Conservation (phyloP, 352 stramenopile species). For the Phytophthora quininea region DNA sequence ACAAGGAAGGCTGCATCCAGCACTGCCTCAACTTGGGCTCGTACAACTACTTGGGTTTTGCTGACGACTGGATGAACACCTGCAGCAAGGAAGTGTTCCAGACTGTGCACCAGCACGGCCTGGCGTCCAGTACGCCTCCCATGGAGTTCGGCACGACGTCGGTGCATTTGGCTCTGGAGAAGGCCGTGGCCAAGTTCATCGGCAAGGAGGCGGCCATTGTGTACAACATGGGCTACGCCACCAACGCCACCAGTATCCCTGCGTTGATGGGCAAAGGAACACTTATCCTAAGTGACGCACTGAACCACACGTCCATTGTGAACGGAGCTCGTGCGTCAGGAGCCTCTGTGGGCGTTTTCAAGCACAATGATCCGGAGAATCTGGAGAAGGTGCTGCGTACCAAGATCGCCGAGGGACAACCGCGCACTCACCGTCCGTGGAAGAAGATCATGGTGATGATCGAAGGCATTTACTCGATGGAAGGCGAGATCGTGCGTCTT, state of each 20-base stretch:
- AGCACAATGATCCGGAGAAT: slow-evolving; percentile 95
- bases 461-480: slow-evolving; percentile 98
- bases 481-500: slow-evolving; percentile 97
- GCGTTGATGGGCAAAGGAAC: slow-evolving; percentile 93
- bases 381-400: slow-evolving; percentile 90
- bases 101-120: slow-evolving; percentile 86
- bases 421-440: slow-evolving; percentile 94
- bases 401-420: slow-evolving; percentile 85
- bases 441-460: slow-evolving; percentile 98
- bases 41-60: slow-evolving; percentile 99
- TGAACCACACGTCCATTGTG: slow-evolving; percentile 99
- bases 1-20: slow-evolving; percentile 70
- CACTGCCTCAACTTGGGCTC: slow-evolving; percentile 97
- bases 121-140: slow-evolving; percentile 70
- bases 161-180: slow-evolving; percentile 94
- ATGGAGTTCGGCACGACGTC: slow-evolving; percentile 89
- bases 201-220: slow-evolving; percentile 96
- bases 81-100: slow-evolving; percentile 93
- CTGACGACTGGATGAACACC: slow-evolving; percentile 98
- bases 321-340: slow-evolving; percentile 94
- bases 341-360: slow-evolving; percentile 94
- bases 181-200: slow-evolving; percentile 93
- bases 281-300: slow-evolving; percentile 96
- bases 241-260: slow-evolving; percentile 97
- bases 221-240: slow-evolving; percentile 99